Percentiles rank a stretch among this genome's conserved stretches.
Conservation (phyloP, 495 filamentous ascomycete species). For the Collariella sp. region DNA sequence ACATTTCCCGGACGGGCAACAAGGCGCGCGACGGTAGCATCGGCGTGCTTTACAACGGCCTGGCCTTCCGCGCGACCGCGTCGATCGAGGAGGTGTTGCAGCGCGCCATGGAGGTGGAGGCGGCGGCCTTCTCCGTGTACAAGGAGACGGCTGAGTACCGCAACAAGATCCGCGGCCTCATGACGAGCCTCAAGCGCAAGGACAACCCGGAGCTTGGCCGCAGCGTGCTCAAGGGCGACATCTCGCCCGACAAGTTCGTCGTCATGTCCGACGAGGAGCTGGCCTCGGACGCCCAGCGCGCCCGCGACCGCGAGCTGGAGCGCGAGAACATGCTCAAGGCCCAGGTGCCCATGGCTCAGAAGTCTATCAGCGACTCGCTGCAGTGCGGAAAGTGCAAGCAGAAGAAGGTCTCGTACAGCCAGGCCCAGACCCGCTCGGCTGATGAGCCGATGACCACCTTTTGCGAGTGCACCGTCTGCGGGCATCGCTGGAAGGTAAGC, state of each 20-base stretch:
- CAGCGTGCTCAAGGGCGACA: conserved; percentile 64
- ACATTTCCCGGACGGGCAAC: conserved; percentile 60
- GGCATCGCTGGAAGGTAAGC: conserved; percentile 66
- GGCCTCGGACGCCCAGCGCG: conserved; percentile 62
- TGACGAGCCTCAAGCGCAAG: conserved; percentile 87
- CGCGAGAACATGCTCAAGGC: conserved; percentile 94
- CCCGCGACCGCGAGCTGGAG: conserved; percentile 61
- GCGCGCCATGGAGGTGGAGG: conserved; percentile 64
- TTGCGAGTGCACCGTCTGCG: conserved; percentile 67
- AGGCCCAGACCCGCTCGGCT: conserved; percentile 90
- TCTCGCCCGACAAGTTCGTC: conserved; percentile 64
- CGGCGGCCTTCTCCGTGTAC: conserved; percentile 56
- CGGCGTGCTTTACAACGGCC: conserved; percentile 83
- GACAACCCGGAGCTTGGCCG: conserved; percentile 67
- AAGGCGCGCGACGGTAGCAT: conserved; percentile 68
- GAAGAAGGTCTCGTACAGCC: conserved; percentile 89
- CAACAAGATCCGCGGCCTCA: conserved; percentile 79
- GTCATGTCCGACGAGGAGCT: conserved; percentile 45
- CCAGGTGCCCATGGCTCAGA: conserved; percentile 81
- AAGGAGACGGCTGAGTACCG: conserved; percentile 67
- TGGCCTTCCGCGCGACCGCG: conserved; percentile 52
- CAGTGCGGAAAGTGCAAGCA: conserved; percentile 83
- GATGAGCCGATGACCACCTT: conserved; percentile 89
- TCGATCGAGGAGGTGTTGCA: conserved; percentile 49
- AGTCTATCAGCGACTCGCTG: conserved; percentile 74